Percentiles rank a stretch among this genome's conserved stretches.
Conservation (phyloP, 2,329 filamentous ascomycete species). For the Xylariaceae sp. region DNA sequence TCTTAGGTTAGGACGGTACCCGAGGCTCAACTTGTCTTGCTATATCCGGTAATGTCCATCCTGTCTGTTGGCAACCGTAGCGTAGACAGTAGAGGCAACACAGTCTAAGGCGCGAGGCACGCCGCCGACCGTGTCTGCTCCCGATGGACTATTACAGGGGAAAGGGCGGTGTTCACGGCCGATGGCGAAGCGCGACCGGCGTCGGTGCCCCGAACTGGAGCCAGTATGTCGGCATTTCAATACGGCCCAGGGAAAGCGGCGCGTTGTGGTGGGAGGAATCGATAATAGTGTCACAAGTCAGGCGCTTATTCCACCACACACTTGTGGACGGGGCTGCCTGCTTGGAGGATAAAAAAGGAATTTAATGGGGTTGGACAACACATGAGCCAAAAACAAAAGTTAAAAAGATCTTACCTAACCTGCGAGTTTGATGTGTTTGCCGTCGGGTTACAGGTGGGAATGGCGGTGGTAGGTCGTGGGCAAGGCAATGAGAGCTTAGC, state of each 20-base stretch:
- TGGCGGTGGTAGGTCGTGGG: slow-evolving; percentile 23
- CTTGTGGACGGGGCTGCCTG: slow-evolving; percentile 19
- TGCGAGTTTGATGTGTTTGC: slow-evolving; percentile 26
- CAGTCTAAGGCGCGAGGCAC: slow-evolving; percentile 11
- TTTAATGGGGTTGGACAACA: slow-evolving; percentile 17
- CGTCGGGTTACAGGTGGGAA: slow-evolving; percentile 23
- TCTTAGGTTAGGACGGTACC: slow-evolving; percentile 4
- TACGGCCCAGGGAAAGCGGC: slow-evolving; percentile 17
- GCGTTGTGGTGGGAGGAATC: slow-evolving; percentile 19
- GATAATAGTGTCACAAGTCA: slow-evolving; percentile 29
- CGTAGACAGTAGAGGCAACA: slow-evolving; percentile 12
- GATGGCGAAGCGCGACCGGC: slow-evolving; percentile 16
- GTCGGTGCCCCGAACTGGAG: slow-evolving; percentile 18
- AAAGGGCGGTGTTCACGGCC: slow-evolving; percentile 9
- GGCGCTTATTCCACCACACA: slow-evolving; percentile 28
- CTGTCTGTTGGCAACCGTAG: slow-evolving; percentile 5
- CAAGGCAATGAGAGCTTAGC: slow-evolving; percentile 22
- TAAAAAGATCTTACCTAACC: slow-evolving; percentile 29
- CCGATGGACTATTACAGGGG: slow-evolving; percentile 9
- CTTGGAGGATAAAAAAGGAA: slow-evolving; percentile 3
- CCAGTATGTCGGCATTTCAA: slow-evolving; percentile 23
- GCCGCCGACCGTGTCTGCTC: slow-evolving; percentile 13
- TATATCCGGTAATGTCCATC: slow-evolving; percentile 6
- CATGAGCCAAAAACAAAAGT: slow-evolving; percentile 18
- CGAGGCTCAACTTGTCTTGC: slow-evolving; percentile 9